Evolutionary conservation across 2,329 filamentous ascomycete genomes (phyloP).

Genomic region (Mollisiaceae sp.): DNA sequence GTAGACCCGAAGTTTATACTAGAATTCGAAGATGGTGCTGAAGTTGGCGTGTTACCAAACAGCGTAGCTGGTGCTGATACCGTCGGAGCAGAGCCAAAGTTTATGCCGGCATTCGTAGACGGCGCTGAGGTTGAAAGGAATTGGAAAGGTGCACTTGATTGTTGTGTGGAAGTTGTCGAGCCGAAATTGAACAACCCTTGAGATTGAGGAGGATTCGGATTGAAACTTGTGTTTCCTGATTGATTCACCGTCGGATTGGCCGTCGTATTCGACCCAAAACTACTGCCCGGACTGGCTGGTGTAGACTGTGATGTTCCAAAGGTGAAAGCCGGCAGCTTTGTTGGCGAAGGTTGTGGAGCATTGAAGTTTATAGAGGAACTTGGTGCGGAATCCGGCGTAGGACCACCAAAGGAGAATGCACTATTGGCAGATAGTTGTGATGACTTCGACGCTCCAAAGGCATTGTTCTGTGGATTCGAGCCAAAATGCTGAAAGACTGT

Average conservation of each 20-base stretch:
- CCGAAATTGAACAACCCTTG: conserved; percentile 17
- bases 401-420: conserved; percentile 24
- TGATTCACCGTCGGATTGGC: conserved; percentile 11
- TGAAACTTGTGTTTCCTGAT: conserved; percentile 17
- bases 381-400: background rate
- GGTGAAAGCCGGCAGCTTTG: conserved; percentile 20
- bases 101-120: conserved; percentile 15
- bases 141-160: conserved; percentile 18
- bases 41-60: conserved; percentile 14
- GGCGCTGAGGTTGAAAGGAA: conserved; percentile 21
- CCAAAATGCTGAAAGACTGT: conserved; percentile 8
- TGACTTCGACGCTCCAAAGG: conserved; percentile 24
- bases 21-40: conserved; percentile 12
- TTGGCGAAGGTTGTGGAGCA: conserved; percentile 16
- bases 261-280: conserved; percentile 23
- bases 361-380: conserved; percentile 21
- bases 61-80: conserved; percentile 14
- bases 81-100: conserved; percentile 6
- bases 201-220: conserved; percentile 11
- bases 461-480: conserved; percentile 16
- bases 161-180: conserved; percentile 11
- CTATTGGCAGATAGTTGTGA: conserved; percentile 15
- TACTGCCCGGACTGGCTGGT: conserved; percentile 19
- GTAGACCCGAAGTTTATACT: conserved; percentile 14
- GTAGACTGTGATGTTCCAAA: conserved; percentile 28